Conservation (phyloP, 1,139 yeast genomes). For the Hyphopichia buzzinii region DNA sequence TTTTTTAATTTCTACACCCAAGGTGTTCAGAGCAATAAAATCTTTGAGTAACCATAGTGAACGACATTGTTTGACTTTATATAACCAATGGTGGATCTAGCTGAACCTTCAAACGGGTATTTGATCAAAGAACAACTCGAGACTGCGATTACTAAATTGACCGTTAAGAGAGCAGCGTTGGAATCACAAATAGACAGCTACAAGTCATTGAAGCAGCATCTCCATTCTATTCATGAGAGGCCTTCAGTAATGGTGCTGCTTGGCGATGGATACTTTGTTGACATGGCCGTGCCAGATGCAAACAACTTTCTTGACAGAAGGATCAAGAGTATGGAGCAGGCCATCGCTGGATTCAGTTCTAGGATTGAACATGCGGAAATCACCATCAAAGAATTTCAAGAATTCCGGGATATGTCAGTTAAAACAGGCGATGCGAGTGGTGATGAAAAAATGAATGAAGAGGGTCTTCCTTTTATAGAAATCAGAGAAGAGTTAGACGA, state of each 20-base stretch:
- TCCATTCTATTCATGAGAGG: constrained; percentile 8
- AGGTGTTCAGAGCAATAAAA: too few species aligned
- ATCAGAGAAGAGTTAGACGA: constrained; percentile 85
- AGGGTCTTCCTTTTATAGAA: constrained; percentile 66
- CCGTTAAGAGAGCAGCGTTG: constrained; percentile 12
- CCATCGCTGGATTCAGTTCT: constrained; percentile 34
- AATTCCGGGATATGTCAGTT: constrained; percentile 22
- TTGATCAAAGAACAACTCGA: constrained; percentile 12
- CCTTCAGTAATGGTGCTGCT: constrained; percentile 39
- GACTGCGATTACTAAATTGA: constrained; percentile 13
- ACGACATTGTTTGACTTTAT: too few species aligned
- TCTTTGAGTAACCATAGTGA: too few species aligned
- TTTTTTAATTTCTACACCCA: too few species aligned
- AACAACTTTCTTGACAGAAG: constrained; percentile 40
- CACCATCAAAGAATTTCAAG: constrained; percentile 30
- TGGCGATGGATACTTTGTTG: constrained; percentile 63
- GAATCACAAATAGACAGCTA: constrained; percentile 12
- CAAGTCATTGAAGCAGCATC: constrained; percentile 8
- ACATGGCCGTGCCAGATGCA: constrained; percentile 46
- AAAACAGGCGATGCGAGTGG: constrained; percentile 7
- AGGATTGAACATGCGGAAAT: constrained; percentile 46
- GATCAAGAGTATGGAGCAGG: constrained; percentile 31
- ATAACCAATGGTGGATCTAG: too few species aligned
- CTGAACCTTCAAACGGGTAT: too few species aligned
- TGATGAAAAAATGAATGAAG: constrained; percentile 30